Conservation (phyloP, 331 rosid genomes). For the Pyrus hybrid region DNA sequence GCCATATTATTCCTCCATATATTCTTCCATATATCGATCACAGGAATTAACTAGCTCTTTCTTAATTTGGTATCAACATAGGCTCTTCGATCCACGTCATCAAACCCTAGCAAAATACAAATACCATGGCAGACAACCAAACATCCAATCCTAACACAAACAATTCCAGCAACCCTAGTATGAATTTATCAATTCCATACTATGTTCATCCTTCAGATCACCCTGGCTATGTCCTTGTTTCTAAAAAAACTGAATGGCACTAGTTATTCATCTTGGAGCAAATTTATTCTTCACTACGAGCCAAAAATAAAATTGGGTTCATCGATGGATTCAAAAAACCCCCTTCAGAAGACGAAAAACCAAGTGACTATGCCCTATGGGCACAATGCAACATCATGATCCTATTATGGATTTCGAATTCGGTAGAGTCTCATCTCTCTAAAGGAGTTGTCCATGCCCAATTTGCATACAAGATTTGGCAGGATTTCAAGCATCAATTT, state of each 20-base stretch:
- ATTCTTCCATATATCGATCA: no score
- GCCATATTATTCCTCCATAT: no score
- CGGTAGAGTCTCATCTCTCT: background rate
- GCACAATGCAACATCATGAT: background rate
- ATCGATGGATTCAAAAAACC: background rate
- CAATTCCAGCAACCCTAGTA: no score
- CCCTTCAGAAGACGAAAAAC: background rate
- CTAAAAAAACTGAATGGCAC: background rate
- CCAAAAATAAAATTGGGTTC: background rate
- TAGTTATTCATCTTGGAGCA: background rate
- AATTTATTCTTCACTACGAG: background rate
- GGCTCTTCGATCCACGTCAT: no score
- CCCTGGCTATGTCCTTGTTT: background rate
- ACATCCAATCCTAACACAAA: no score
- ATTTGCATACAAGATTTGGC: background rate
- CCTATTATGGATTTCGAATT: background rate
- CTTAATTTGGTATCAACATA: no score
- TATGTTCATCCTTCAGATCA: no score
- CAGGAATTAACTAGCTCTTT: no score
- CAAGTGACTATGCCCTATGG: background rate
- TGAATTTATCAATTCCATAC: no score
- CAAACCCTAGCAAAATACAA: no score
- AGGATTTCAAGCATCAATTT: constrained; percentile 5
- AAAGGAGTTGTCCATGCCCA: background rate
- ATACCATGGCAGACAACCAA: no score